phyloP scores from a whole-genome alignment of 331 rosid genomes.

The Quercus lobata region DNA sequence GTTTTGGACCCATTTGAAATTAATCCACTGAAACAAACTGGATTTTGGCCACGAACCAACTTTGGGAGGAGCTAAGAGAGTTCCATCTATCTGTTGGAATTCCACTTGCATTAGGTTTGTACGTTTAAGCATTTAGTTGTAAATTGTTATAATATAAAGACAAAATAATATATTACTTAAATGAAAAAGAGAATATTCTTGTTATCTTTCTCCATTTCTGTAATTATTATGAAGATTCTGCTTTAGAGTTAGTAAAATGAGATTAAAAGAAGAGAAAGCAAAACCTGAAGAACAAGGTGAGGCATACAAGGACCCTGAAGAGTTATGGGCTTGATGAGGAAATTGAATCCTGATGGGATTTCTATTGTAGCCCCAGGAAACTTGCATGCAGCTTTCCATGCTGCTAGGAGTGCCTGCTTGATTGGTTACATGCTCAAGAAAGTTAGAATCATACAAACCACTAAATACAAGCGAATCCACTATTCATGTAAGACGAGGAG shows the following conservation, averaged over 20 bases:
- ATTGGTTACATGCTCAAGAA: conserved; percentile 1
- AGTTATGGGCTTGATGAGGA: conserved; percentile 62
- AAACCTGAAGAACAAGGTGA: conserved; percentile 77
- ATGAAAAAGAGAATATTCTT: neutral
- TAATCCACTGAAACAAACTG: conserved; percentile 77
- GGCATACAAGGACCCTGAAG: conserved; percentile 91
- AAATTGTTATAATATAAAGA: neutral
- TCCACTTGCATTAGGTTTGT: conserved; percentile 10
- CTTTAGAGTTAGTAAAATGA: neutral
- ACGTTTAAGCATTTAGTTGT: neutral
- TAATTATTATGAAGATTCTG: neutral
- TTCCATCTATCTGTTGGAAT: conserved; percentile 77
- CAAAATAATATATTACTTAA: neutral
- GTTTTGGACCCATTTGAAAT: conserved; percentile 72
- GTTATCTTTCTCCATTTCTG: neutral
- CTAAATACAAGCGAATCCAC: too few relatives aligned
- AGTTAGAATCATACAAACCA: neutral
- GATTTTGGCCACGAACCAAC: conserved; percentile 70
- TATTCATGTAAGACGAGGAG: too few relatives aligned
- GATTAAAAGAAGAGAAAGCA: conserved; percentile 10
- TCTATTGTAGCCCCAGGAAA: conserved; percentile 53
- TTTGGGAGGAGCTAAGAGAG: conserved; percentile 65
- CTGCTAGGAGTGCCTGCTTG: conserved; percentile 66
- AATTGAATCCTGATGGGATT: conserved; percentile 58
- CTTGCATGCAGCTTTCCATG: conserved; percentile 87